Evolutionary conservation across 2,329 filamentous ascomycete species (phyloP), one percentile per base, ranked within the genome.

Genomic region (Lecanicillium sp.): DNA sequence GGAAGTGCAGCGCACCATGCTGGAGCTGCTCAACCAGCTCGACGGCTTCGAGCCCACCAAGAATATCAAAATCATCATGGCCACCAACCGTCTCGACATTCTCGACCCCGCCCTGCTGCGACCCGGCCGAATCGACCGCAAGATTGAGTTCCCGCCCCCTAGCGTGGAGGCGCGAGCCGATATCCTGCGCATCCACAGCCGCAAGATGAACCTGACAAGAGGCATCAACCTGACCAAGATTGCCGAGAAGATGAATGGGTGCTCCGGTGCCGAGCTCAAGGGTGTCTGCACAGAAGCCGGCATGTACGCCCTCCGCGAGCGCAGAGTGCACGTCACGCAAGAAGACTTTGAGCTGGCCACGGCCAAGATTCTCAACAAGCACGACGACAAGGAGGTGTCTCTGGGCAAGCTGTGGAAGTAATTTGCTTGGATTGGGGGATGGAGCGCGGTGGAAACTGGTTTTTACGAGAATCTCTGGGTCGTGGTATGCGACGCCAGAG

Each of bases 11-110:
- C 83, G 92, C 55, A 98, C 92, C 34, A 98, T 98, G 92, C 68
- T 98, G 66, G 92, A 98, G 64, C 73, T 98, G 44, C 79, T 98
- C 49, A 98, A 98, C 69, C 92, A 98, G 71, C 78, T 98, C 44
- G 92, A 98, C 59, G 92, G 92, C 36, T 98, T 98, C 65, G 92
- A 97, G 66, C 92, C 92, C 5, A 97, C 90, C 33, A 98, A 98
- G 73, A 97, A 97, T 68, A 98, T 98, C 79, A 98, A 98, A 67
- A 87, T 98, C 62, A 94, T 98, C 68, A 98, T 98, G 90, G 92
- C 92, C 39, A 98, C 92, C 35, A 98, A 98, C 66, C 86, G 92
- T 60, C 77, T 98, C 47, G 92, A 98, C 55, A 97, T 98, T 48
- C 78, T 98, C 33, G 92, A 98, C 61, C 92, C 92, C 3, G 92